Evolutionary conservation across 2,329 filamentous ascomycete species (phyloP), one percentile per base, ranked within the genome.

Genomic region (Claviceps maximensis): DNA sequence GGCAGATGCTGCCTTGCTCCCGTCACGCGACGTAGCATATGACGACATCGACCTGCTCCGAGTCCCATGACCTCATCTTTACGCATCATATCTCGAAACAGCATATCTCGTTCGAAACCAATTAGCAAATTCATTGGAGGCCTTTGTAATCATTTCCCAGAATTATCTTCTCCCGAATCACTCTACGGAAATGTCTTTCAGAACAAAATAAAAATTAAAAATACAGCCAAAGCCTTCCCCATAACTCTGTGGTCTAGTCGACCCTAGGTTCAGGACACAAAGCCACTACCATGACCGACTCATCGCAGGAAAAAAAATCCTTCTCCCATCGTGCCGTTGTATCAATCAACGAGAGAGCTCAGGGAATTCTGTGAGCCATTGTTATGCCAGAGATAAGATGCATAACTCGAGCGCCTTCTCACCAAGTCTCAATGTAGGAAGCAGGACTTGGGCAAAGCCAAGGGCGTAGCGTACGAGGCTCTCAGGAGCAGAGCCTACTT

Each of bases 401-500:
- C 21, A 12, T n/a, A 33, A 17, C 36, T 4, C 27, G 5, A 29
- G 12, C 21, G 29, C 29, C 46, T n/a, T 4, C 31, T 13, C 15
- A 17, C 44, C 47, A 48, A 48, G 15, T 5, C 12, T 38, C 44
- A 17, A 17, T 31, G 5, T 21, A 82, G 79, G 45, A 73, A 80
- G 57, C 83, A 90, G 58, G 90, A 96, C 63, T 83, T 83, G 53
- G 75, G 79, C 56, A 81, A 83, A 57, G 78, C 86, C 53, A 80
- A 74, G 59, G 68, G 69, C 17, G 73, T 89, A 40, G 75, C 87
- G 44, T 70, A 76, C 42, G 81, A 88, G 62, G 87, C 88, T 33
- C 79, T 83, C 50, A 80, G 76, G 60, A 95, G 89, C 58, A 80
- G 82, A 49, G 81, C 89, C 25, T 95, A 93, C 65, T 69, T 94